These are phyloP conservation scores for Basidiobolus meristosporus DNA, from an alignment of 371 early-diverging fungal species.

Conservation along the genomic window DNA sequence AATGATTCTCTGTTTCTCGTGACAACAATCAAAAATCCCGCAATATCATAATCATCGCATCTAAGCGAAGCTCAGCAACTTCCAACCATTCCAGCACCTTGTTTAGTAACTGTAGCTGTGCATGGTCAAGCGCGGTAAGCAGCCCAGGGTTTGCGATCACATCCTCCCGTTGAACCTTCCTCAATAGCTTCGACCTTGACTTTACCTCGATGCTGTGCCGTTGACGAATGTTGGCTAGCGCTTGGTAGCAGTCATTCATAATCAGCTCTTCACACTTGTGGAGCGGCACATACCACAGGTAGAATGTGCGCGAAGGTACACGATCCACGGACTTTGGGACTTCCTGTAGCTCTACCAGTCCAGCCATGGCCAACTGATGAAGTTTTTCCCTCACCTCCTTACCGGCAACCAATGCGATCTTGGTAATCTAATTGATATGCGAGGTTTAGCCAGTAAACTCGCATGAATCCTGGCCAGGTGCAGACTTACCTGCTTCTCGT, in stretches of 20 bases:
- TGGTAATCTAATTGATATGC: too few species aligned
- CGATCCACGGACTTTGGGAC: slow-evolving; percentile 75
- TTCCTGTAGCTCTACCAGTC: slow-evolving; percentile 70
- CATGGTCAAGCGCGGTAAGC: slow-evolving; percentile 32
- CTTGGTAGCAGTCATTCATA: slow-evolving; percentile 36
- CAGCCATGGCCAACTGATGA: slow-evolving; percentile 34
- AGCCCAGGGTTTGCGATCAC: slow-evolving; percentile 35
- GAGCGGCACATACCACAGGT: slow-evolving; percentile 58
- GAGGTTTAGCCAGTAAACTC: too few species aligned
- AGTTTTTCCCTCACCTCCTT: slow-evolving; percentile 51
- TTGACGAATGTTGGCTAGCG: slow-evolving; percentile 43
- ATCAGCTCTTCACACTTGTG: slow-evolving; percentile 36
- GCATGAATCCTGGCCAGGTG: too few species aligned
- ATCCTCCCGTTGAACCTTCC: slow-evolving; percentile 59
- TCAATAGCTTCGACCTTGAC: slow-evolving; percentile 33
- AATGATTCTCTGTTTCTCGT: too few species aligned
- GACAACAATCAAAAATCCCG: too few species aligned
- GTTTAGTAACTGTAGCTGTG: slow-evolving; percentile 24
- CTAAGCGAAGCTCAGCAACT: slow-evolving; percentile 34
- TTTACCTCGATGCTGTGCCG: slow-evolving; percentile 35
- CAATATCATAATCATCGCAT: slow-evolving; percentile 42
- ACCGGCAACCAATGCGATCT: slow-evolving; percentile 56
- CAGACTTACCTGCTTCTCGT: slow-evolving; percentile 43
- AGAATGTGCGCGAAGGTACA: slow-evolving; percentile 65
- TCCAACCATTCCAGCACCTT: slow-evolving; percentile 27